Evolutionary conservation across 345 rosid species (phyloP).

Genomic region (Sisymbrium altissimum): DNA sequence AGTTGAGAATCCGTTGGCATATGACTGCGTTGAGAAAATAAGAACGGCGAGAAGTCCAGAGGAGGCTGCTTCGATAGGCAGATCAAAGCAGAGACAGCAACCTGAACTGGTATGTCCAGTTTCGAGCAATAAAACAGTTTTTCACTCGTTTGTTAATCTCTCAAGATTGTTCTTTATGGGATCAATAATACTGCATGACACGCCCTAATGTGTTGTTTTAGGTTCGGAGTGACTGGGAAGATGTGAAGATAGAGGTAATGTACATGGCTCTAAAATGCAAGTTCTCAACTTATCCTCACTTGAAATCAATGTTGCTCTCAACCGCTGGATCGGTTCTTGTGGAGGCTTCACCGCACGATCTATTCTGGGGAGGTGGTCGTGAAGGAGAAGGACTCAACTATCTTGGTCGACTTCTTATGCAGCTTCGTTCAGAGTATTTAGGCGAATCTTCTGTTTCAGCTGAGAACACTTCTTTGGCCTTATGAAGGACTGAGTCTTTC

Average conservation of each 20-base stretch:
- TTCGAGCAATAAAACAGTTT: neutral
- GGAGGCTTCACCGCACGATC: constrained; percentile 93
- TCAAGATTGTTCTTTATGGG: neutral
- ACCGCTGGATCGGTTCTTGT: constrained; percentile 80
- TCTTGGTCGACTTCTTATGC: constrained; percentile 88
- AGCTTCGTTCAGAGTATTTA: constrained; percentile 77
- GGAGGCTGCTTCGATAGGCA: constrained; percentile 84
- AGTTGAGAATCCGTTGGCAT: constrained; percentile 51
- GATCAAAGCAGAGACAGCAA: constrained; percentile 56
- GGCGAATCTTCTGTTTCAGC: constrained; percentile 50
- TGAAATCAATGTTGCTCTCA: constrained; percentile 70
- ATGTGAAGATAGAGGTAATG: constrained; percentile 74
- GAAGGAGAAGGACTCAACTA: constrained; percentile 95
- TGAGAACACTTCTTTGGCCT: constrained; percentile 30
- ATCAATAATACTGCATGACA: neutral
- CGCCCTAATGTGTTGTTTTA: constrained; percentile 23
- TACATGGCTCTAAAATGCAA: constrained; percentile 74
- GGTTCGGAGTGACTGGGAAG: constrained; percentile 85
- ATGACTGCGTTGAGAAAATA: constrained; percentile 57
- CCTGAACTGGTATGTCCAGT: constrained; percentile 59
- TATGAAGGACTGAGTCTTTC: neutral
- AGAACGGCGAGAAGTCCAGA: constrained; percentile 76
- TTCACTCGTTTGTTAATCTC: neutral
- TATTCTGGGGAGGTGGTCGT: constrained; percentile 94
- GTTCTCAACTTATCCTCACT: constrained; percentile 80